These are phyloP conservation scores for Stagonosporopsis tanaceti DNA, from an alignment of 2,329 filamentous ascomycete genomes.

Conservation along the genomic window DNA sequence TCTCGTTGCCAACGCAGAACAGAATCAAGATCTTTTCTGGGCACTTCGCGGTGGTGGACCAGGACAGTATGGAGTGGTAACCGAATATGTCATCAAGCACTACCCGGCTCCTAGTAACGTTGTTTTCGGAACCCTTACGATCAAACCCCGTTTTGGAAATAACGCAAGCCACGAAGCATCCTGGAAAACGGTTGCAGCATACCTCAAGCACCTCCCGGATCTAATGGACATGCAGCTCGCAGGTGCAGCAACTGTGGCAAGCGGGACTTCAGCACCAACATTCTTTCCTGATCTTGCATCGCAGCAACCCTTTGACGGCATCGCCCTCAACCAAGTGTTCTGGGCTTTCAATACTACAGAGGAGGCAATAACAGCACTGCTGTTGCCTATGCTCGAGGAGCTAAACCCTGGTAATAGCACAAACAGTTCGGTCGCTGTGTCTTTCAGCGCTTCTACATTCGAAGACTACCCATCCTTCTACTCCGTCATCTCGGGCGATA, in stretches of 20 bases:
- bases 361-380: slow-evolving; percentile 20
- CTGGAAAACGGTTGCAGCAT: slow-evolving; percentile 35
- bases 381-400: slow-evolving; percentile 22
- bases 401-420: slow-evolving; percentile 10
- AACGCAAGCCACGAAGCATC: slow-evolving; percentile 25
- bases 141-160: slow-evolving; percentile 17
- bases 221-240: slow-evolving; percentile 41
- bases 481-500: slow-evolving; percentile 25
- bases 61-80: slow-evolving; percentile 26
- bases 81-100: slow-evolving; percentile 25
- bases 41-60: slow-evolving; percentile 24
- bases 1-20: slow-evolving; percentile 18
- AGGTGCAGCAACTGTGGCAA: slow-evolving; percentile 29
- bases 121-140: slow-evolving; percentile 9
- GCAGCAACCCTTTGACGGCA: slow-evolving; percentile 10
- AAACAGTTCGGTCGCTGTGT: slow-evolving; percentile 13
- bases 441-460: slow-evolving; percentile 13
- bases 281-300: slow-evolving; percentile 12
- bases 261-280: slow-evolving; percentile 1
- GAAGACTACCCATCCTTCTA: slow-evolving; percentile 27
- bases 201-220: slow-evolving; percentile 30
- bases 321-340: slow-evolving; percentile 27
- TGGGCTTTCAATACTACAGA: slow-evolving; percentile 35
- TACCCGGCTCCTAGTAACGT: slow-evolving; percentile 24
- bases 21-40: slow-evolving; percentile 29